Conservation (phyloP, 2,329 filamentous ascomycete species). For the Chaetomiaceae sp. region DNA sequence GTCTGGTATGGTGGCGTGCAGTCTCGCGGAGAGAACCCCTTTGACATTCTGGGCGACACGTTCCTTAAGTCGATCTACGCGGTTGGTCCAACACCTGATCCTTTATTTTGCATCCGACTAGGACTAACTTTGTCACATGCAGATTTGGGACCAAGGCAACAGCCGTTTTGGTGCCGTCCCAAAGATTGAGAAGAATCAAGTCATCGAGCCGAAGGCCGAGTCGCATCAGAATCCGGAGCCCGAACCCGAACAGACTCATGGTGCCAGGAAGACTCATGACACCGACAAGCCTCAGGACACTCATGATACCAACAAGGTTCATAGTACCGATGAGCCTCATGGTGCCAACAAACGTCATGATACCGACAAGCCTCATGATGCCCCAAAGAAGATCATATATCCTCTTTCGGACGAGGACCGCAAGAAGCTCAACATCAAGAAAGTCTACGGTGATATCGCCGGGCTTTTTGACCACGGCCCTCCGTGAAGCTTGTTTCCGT, state of each 20-base stretch:
- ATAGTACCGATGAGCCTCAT: too few species aligned
- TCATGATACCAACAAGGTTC: too few species aligned
- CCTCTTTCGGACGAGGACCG: background rate
- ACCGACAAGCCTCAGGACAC: too few species aligned
- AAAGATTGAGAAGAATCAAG: conserved; percentile 41
- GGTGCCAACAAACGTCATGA: too few species aligned
- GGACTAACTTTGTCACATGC: conserved; percentile 16
- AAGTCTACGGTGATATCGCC: background rate
- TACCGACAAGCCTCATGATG: too few species aligned
- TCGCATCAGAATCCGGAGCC: too few species aligned
- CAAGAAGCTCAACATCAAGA: background rate
- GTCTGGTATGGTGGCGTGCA: conserved; percentile 63
- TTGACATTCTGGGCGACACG: conserved; percentile 61
- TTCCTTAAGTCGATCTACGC: conserved; percentile 64
- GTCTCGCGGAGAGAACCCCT: conserved; percentile 52
- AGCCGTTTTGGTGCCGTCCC: conserved; percentile 57
- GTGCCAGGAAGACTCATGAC: too few species aligned
- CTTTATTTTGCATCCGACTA: background rate
- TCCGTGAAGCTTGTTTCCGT: background rate
- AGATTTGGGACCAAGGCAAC: conserved; percentile 62
- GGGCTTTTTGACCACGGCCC: too few species aligned
- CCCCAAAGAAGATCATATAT: background rate
- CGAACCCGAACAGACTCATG: too few species aligned
- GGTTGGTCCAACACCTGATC: conserved; percentile 38
- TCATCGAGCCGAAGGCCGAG: too few species aligned